Conservation (phyloP, 768 basidiomycete species). For the Psilocybe cyanescens region DNA sequence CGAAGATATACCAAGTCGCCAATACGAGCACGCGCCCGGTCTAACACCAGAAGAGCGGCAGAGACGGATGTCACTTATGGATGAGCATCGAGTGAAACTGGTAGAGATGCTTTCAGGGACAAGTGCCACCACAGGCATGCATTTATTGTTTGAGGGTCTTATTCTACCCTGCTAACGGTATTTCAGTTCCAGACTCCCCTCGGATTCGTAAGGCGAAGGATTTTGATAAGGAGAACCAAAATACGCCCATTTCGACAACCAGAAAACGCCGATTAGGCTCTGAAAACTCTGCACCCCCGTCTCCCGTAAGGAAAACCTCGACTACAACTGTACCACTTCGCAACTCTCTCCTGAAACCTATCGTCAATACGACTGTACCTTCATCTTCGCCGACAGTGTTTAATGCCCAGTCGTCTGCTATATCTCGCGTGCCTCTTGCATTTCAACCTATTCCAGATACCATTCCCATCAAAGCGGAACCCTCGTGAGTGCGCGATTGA, state of each 20-base stretch:
- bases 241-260: constrained; percentile 14
- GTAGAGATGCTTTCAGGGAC: neutral
- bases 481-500: constrained; percentile 15
- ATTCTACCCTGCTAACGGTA: neutral
- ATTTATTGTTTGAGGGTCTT: neutral
- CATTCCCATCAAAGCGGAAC: constrained; percentile 20
- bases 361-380: constrained; percentile 19
- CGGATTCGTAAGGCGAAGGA: neutral
- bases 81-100: neutral
- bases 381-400: constrained; percentile 28
- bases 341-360: constrained; percentile 18
- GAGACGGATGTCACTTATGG: neutral
- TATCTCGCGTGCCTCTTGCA: constrained; percentile 25
- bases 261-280: constrained; percentile 15
- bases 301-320: neutral
- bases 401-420: constrained; percentile 4
- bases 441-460: constrained; percentile 23
- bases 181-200: neutral
- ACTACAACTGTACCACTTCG: constrained; percentile 13
- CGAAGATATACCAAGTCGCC: constrained; percentile 22
- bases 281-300: neutral
- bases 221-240: constrained; percentile 30
- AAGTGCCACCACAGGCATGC: neutral
- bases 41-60: constrained; percentile 20
- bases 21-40: constrained; percentile 26